Base-by-base conservation (phyloP, 192 early-diverging fungal genomes). In the Chytriomyces confervae region DNA sequence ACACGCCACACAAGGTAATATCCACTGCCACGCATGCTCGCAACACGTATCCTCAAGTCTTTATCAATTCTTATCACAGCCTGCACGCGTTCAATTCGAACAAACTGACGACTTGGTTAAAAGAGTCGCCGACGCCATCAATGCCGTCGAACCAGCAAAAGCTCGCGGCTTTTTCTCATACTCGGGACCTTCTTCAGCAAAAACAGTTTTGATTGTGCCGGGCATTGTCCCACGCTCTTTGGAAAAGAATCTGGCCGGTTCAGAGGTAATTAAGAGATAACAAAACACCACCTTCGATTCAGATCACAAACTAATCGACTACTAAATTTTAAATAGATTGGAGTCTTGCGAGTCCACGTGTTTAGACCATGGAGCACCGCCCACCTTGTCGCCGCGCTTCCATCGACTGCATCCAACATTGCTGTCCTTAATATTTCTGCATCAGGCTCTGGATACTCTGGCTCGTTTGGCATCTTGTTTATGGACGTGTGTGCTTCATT, bases 301-400 rank as follows among this genome's bases (percentile, higher is more conserved):
- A 27, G 24, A 27, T 27, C 51, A 57, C 0, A 57, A 16, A 57
- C 10, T 57, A 10, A 16, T 57, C n/a, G 51, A 57, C 10, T 0
- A 10, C n/a, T 10, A 86, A 24, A 20, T 61, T 63, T 49, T 57
- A 1, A 13, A 1, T 62, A 11, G 10, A 83, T 93, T 51, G 96
- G 95, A 46, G 83, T 95, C 29, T 76, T 98, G 27, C 86, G 86
- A 51, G 92, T 95, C 60, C 92, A 94, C 63, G 82, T 90, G 2
- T 93, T 92, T 82, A 85, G 96, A 18, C 97, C 97, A 13, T 98
- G 95, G 96, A 89, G 89, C 24, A 87, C 89, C 46, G 80, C 79
- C 23, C 84, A 91, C 75, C 91, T 98, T 61, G 79, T 93, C 20
- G 85, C 82, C 27, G 85, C 84, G 6, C 51, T 98, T 27, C 95